phyloP scores from a whole-genome alignment of 2,329 filamentous ascomycete genomes.

The Colletotrichum sp. region DNA sequence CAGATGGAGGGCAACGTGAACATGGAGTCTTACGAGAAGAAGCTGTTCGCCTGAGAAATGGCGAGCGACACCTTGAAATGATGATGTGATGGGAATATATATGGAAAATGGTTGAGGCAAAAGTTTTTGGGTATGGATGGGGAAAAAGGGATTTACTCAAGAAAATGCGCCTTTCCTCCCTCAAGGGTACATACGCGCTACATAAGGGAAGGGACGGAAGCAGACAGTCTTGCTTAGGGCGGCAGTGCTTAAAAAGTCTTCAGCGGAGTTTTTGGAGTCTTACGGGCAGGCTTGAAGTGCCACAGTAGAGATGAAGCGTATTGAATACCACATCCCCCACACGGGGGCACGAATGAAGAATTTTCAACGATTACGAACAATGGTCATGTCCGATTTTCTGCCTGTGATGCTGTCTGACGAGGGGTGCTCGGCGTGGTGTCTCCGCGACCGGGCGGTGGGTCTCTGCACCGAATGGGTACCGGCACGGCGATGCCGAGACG shows the following conservation, averaged over 20 bases:
- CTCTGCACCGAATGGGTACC: background rate
- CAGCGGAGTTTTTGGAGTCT: conserved; percentile 19
- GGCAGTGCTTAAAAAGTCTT: conserved; percentile 12
- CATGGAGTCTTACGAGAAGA: conserved; percentile 99
- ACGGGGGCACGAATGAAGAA: background rate
- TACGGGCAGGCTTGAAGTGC: background rate
- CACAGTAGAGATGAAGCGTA: conserved; percentile 10
- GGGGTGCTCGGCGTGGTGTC: background rate
- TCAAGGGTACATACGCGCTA: background rate
- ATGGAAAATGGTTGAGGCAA: background rate
- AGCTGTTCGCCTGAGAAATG: conserved; percentile 81
- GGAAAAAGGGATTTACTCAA: background rate
- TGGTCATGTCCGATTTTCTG: background rate
- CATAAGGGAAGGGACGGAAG: background rate
- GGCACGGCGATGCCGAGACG: background rate
- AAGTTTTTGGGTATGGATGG: background rate
- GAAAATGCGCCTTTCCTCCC: background rate
- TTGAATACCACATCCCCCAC: conserved; percentile 11
- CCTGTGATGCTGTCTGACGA: background rate
- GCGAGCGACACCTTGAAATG: background rate
- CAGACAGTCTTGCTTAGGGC: background rate
- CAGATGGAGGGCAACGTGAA: conserved; percentile 97
- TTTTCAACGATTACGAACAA: background rate
- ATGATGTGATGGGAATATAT: conserved; percentile 4
- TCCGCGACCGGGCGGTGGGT: background rate